Base-by-base conservation (phyloP, 2,329 filamentous ascomycete species). In the Chaetothyriales sp. region DNA sequence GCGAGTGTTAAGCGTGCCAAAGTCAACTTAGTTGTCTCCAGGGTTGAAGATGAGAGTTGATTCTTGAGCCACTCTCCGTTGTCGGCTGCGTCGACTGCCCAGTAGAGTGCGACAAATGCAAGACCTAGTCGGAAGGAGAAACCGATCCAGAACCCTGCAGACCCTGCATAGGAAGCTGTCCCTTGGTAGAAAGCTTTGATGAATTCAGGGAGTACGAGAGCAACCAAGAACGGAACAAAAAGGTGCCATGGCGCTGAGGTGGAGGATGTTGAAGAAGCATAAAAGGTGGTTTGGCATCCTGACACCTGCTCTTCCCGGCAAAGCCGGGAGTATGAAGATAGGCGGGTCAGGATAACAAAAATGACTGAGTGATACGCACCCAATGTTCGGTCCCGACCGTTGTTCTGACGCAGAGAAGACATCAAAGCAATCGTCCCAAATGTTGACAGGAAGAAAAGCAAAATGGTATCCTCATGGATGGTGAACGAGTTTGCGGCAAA, bases 261-360 rank as follows among this genome's bases (percentile, higher is more conserved):
- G 0, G 92, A 97, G 0, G 90, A 95, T 2, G 83, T 86, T 8
- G 84, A 80, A 0, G 90, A 95, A 4, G 89, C 85, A 65, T 98
- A 98, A 71, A 95, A 98, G 0, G 92, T 95, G 1, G 90, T 95
- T 50, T 80, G 81, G 73, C 92, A 98, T 70, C 85, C 94, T 0
- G 92, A 92, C 87, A 97, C 95, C 70, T 98, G 92, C 70, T 98
- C 92, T 67, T 98, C 92, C 53, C 92, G 84, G 66, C 92, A 98
- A 18, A 98, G 81, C 59, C 89, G 86, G 8, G 92, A 95, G 59
- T 90, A 82, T 1, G 89, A 94, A 0, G 89, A 85, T 2, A 90
- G 51, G 50, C 90, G 82, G 13, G 83, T 84, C 10, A 97, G 76
- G 4, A 88, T 65, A 52, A 92, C 74, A 63, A 98, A 97, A 1